Evolutionary conservation across 495 filamentous ascomycete genomes (phyloP), one percentile per base, ranked within the genome.

Genomic region (Antarctomyces pellizariae): DNA sequence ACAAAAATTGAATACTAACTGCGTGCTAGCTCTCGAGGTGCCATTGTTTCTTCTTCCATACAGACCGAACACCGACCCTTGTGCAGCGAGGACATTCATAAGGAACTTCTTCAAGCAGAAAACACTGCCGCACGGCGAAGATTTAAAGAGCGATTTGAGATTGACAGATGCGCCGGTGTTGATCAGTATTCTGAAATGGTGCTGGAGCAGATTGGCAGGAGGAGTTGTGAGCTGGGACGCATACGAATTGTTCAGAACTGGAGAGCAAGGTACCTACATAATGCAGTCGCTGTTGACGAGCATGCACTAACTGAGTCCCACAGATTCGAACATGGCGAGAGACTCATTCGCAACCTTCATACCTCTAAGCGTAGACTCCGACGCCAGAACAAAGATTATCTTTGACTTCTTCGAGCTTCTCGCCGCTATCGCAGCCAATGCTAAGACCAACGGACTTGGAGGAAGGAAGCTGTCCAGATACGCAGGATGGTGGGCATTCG

Each of bases 401-500:
- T 79, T 90, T 43, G 75, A 89, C 46, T 95, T 93, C 49, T 97
- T 95, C 52, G 83, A 95, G 39, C 64, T 97, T 4, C 58, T 97
- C 16, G 68, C 84, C 14, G 80, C 89, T 0, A 53, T 67, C 36
- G 64, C 64, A 8, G 66, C 66, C 14, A 76, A 92, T 42, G 78
- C 75, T 19, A 95, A 95, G 50, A 71, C 62, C 7, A 97, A 97
- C 50, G 86, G 86, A 5, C 62, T 95, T 32, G 79, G 80, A 27
- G 86, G 89, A 3, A 64, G 89, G 25, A 95, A 97, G 47, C 59
- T 97, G 18, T 95, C 86, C 3, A 63, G 86, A 32, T 75, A 92
- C 53, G 86, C 89, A 16, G 80, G 84, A 30, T 97, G 86, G 86
- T 97, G 86, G 86, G 84, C 86, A 0, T 97, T 97, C 48, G 89